Base-by-base conservation (phyloP, 805 yeast genomes). In the baker's yeast (Saccharomyces cerevisiae) region DNA sequence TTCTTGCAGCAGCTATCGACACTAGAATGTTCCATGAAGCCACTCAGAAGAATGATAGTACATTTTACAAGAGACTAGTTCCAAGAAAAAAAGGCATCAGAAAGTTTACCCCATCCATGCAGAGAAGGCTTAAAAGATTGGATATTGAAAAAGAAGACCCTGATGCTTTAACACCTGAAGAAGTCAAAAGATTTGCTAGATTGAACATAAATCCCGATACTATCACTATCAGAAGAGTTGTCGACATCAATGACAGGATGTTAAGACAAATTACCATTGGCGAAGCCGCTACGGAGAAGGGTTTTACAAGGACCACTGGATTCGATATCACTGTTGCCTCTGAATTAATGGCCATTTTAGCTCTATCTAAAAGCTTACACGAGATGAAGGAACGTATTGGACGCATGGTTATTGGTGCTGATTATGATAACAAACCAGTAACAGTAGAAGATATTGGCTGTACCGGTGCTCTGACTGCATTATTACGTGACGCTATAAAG, bases 261-360 rank as follows among this genome's bases (percentile, higher is more conserved):
- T 77, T 92, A 53, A 83, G 98, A 71, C 91, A 87, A 58, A 79
- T 92, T 64, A 89, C 96, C 29, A 78, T 91, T 63, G 97, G 97
- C 48, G 81, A 87, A 72, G 96, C 96, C 29, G 85, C 94, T 64
- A 91, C 96, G 48, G 98, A 92, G 73, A 90, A 89, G 76, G 96
- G 91, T 56, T 81, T 82, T 55, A 82, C 86, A 26, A 83, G 98
- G 67, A 78, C 81, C 58, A 84, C 97, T 21, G 98, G 98, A 13
- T 90, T 92, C 73, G 98, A 92, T 70, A 91, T 92, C 68, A 86
- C 97, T 13, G 98, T 92, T 59, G 98, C 98, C 9, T 84, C 92
- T 31, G 98, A 92, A 75, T 81, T 90, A 61, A 92, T 92, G 98
- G 97, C 98, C 24, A 88, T 92, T 55, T 77, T 92, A 60, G 97